Evolutionary conservation across 2,329 filamentous ascomycete genomes (phyloP), one percentile per base, ranked within the genome.

Genomic region (Aspergillus awamori): DNA sequence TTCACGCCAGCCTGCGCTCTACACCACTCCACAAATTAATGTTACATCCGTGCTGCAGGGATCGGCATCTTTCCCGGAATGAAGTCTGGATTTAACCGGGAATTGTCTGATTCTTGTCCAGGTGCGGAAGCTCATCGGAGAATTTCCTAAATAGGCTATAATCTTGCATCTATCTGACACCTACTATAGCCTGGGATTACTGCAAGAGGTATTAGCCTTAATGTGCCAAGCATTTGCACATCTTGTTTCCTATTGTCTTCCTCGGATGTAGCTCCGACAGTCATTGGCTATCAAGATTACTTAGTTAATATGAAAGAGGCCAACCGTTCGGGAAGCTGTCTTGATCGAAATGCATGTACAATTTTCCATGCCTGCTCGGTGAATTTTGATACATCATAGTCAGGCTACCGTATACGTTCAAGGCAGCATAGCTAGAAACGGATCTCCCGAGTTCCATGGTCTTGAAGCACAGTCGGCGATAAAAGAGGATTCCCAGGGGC

Each of bases 401-500:
- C 26, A 3, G 4, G 6, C 26, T 26, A 26, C 5, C 13, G 5
- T 41, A 41, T 45, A 10, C 13, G 13, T 11, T 20, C 10, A 45
- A 6, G 20, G 20, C 5, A 45, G 8, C 41, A 45, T 45, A 5
- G 17, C 41, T 13, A 24, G 3, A 24, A 45, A 24, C 2, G 10
- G 10, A 15, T 45, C 41, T 3, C 4, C 20, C 17, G 10, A 20
- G 8, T 22, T 20, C 3, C 1, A 24, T 6, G 41, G 4, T 13
- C 41, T 22, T 13, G 41, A 45, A 24, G 41, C 41, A 24, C 20
- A 45, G 4, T 45, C 41, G 2, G 41, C 41, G 6, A 45, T 45
- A 4, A 20, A 11, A 13, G 68, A 69, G 11, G 75, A 76, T 59
- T 77, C 72, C 72, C 71, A 76, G 7, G 71, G 65, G 10, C 74